Base-by-base conservation (phyloP, 108 stramenopile species). In the Cyclostephanos invisitatus region DNA sequence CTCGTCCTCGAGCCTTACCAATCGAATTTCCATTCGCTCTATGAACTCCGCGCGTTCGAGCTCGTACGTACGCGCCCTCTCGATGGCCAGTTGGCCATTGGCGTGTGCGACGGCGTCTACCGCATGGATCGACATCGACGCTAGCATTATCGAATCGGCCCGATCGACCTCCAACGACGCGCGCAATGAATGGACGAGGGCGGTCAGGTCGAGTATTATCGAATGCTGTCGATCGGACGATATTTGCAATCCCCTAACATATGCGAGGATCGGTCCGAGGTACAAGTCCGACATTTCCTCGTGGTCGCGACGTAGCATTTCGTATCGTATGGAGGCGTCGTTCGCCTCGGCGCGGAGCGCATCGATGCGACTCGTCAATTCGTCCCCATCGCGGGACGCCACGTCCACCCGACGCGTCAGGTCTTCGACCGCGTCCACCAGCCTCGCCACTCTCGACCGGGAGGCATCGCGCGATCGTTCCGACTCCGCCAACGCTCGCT, bases 1-100 rank as follows among this genome's bases (percentile, higher is more conserved):
- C 60, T 78, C 70, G 18, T 71, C 77, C 51, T 78, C 77, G 44
- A 70, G 46, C 37, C 56, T 51, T 17, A 63, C 55, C 49, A 78
- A 18, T 24, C 50, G 22, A 8, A 12, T n/a, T 18, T 78, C 70
- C 77, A 78, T 78, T 6, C 29, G 36, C 21, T 66, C 37, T 59
- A 66, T 66, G n/a, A 61, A 71, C 9, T 36, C 38, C 25, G 36
- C 4, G 12, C 70, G 25, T 40, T 71, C 77, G 36, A 66, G 32
- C 35, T 71, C 64, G 51, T 70, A 66, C 9, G 29, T 0, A 28
- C 17, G 22, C 17, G 64, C 51, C 21, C 67, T 64, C 32, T 44
- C 32, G 18, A 22, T 24, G 29, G 62, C 62, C 15, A 73, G 21
- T 66, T 61, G 59, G 17, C 57, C 57, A 3, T 66, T 65, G 15